phyloP scores from a whole-genome alignment of 2,329 filamentous ascomycete species.

The Ophiostoma montium region DNA sequence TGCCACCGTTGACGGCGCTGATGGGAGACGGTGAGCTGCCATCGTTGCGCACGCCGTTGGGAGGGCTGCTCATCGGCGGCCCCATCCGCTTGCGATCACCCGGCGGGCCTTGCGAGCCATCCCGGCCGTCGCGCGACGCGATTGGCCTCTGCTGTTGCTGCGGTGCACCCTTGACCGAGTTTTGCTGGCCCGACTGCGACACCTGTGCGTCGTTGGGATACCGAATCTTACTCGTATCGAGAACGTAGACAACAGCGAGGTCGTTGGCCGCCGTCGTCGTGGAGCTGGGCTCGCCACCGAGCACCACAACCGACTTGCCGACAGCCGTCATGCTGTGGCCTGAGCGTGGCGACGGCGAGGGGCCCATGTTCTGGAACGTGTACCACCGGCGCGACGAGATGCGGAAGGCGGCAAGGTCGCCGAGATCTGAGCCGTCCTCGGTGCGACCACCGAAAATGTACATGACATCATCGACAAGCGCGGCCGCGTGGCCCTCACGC shows the following conservation, averaged over 20 bases:
- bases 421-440: constrained; percentile 81
- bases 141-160: constrained; percentile 18
- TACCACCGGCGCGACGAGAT: constrained; percentile 84
- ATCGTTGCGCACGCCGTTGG: constrained; percentile 30
- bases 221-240: constrained; percentile 91
- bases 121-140: constrained; percentile 33
- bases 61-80: constrained; percentile 22
- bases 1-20: constrained; percentile 12
- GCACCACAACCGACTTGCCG: constrained; percentile 79
- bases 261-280: constrained; percentile 69
- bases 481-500: constrained; percentile 85
- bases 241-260: constrained; percentile 73
- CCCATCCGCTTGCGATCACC: constrained; percentile 33
- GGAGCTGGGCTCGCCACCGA: constrained; percentile 89
- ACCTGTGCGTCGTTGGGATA: constrained; percentile 68
- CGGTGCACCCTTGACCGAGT: constrained; percentile 14
- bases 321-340: constrained; percentile 97
- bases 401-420: constrained; percentile 71
- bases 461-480: constrained; percentile 95
- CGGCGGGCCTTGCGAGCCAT: constrained; percentile 38
- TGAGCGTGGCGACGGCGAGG: constrained; percentile 81
- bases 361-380: constrained; percentile 99
- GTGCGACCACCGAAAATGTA: constrained; percentile 96
- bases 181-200: constrained; percentile 10
- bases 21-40: constrained; percentile 19